Evolutionary conservation across 306 rosid genomes (phyloP).

Genomic region (Lupinus albus): DNA sequence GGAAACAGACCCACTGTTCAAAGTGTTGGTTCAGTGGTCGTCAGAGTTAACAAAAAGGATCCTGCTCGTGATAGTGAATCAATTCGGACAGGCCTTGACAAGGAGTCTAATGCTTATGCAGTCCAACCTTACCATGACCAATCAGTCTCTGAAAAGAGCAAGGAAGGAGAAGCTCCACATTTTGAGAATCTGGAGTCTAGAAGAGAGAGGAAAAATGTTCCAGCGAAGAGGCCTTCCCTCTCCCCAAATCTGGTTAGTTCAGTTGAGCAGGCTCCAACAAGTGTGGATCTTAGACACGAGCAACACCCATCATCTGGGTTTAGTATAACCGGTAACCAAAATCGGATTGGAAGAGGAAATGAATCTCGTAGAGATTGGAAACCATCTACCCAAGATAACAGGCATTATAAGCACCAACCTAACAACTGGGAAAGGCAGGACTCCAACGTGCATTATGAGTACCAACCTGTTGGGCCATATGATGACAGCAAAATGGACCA

Average conservation of each 20-base stretch:
- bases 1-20: constrained; percentile 53
- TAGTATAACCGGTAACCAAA: constrained; percentile 65
- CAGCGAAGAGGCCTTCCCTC: constrained; percentile 55
- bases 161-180: constrained; percentile 52
- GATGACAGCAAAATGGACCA: constrained; percentile 50
- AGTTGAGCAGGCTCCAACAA: constrained; percentile 50
- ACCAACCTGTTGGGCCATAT: constrained; percentile 77
- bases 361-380: constrained; percentile 77
- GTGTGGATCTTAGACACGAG: constrained; percentile 61
- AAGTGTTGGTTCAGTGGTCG: constrained; percentile 46
- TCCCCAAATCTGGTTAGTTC: constrained; percentile 54
- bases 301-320: constrained; percentile 60
- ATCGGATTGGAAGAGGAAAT: constrained; percentile 60
- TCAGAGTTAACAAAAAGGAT: constrained; percentile 43
- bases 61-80: constrained; percentile 42
- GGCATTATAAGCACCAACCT: constrained; percentile 56
- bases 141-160: constrained; percentile 44
- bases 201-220: constrained; percentile 62
- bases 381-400: constrained; percentile 57
- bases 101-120: constrained; percentile 37
- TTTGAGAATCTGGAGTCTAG: constrained; percentile 49
- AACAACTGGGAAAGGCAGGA: constrained; percentile 72
- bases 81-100: constrained; percentile 40
- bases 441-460: constrained; percentile 64
- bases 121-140: constrained; percentile 53